Base-by-base conservation (phyloP, 2,329 filamentous ascomycete genomes). In the Aureobasidium sp. region DNA sequence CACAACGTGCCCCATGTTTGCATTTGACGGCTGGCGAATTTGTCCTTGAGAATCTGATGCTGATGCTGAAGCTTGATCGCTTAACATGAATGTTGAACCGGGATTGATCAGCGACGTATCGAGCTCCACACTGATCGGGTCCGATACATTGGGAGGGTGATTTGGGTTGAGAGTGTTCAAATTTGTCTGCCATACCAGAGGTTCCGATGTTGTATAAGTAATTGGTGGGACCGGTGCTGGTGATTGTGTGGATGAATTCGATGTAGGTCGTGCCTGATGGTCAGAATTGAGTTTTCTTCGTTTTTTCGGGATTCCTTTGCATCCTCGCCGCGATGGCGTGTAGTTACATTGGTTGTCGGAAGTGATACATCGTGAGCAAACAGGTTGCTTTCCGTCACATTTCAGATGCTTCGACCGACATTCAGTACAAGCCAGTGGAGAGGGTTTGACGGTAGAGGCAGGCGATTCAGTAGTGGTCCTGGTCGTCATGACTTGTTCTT, bases 251-350 rank as follows among this genome's bases (percentile, higher is more conserved):
- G 73, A 8, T 79, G 74, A 65, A 79, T 81, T 1, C 83, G 83
- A 29, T 85, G 74, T 66, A 85, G 82, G 1, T 83, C 84, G 66
- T 49, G 47, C 21, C n/a, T 15, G 30, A 11, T 49, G 30, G n/a
- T 49, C 47, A 86, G 84, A 2, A 42, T 79, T 60, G 11, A 79
- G 77, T 65, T 69, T 79, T 79, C 11, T 77, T 25, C 59, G 50
- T 34, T 62, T 60, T 36, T 60, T 69, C 80, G 81, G n/a, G 82
- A 82, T 83, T 15, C 87, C 86, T 73, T 88, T 90, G 76, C 89
- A 90, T 34, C 89, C 89, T 63, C 89, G 83, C 47, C 88, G 84
- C 41, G 88, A 91, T 48, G 87, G 84, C 49, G 90, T 83, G 71
- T 90, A 92, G 69, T 85, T 76, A 72, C 89, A 93, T 49, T 86